phyloP scores from a whole-genome alignment of 1,284 basidiomycete species.

The Puccinia horiana region DNA sequence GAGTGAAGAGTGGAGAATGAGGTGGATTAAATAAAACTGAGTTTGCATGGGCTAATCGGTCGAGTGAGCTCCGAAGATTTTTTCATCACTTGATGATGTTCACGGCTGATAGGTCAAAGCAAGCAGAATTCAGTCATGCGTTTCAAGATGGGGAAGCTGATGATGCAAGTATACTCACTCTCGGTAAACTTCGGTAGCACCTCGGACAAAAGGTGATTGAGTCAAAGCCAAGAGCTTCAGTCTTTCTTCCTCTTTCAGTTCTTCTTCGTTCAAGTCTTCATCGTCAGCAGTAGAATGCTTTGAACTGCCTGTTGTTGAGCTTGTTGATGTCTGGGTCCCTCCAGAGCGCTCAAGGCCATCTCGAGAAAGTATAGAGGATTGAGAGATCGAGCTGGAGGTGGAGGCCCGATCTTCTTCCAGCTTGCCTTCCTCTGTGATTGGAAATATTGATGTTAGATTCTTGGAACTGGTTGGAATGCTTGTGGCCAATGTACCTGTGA shows the following conservation, averaged over 20 bases:
- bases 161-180: constrained; percentile 12
- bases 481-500: background rate
- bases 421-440: constrained; percentile 2
- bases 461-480: background rate
- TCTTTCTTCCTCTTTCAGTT: constrained; percentile 40
- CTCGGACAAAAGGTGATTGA: constrained; percentile 41
- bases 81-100: constrained; percentile 29
- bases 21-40: too few species aligned
- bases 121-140: background rate
- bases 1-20: background rate
- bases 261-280: constrained; percentile 43
- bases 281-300: constrained; percentile 19
- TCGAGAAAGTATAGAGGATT: background rate
- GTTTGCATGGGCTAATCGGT: background rate
- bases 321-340: constrained; percentile 24
- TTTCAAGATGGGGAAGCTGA: background rate
- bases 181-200: constrained; percentile 47
- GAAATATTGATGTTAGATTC: background rate
- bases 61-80: background rate
- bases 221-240: constrained; percentile 17
- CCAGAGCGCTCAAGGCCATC: background rate
- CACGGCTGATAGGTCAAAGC: background rate
- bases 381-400: constrained; percentile 21
- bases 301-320: background rate
- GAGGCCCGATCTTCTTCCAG: constrained; percentile 24